Evolutionary conservation across 2,329 filamentous ascomycete species (phyloP), one percentile per base, ranked within the genome.

Genomic region (Chalaropsis ovoidea): DNA sequence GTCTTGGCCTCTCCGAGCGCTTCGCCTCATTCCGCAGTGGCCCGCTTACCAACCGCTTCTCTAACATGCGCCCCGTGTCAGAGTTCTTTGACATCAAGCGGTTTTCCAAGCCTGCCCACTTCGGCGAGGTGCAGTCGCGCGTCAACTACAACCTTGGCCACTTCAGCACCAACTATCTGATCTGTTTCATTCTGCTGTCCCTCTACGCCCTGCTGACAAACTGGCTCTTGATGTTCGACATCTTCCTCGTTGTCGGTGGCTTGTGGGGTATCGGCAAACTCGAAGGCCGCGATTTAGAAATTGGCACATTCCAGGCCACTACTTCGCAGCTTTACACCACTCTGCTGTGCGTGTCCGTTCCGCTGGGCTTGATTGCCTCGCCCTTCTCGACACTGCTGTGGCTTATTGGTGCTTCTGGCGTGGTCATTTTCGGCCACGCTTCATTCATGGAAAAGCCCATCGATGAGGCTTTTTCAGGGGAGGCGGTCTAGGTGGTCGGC

Each of bases 401-500:
- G 94, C 83, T 99, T 75, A 90, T 97, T 74, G 94, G 94, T 75
- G 94, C 94, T 72, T 93, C 89, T 71, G 92, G 90, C 75, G 90
- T 96, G 75, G 89, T 87, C 75, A 95, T 97, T 71, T 80, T 97
- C 70, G 94, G 94, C 77, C 94, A 99, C 79, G 94, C 94, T 71
- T 83, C 91, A 69, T 85, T 97, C 75, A 86, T 97, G 88, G 93
- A 97, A 76, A 96, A 96, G 84, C 93, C 93, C 68, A 96, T 97
- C 81, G 94, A 97, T 86, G 93, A 95, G 92, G 92, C 92, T 96
- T 99, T 99, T 96, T 96, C 93, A 83, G 94, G 95, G 92, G 94
- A 99, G 93, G 93, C 94, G 92, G 94, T 99, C 89, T 99, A 97
- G 86, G 84, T 95, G 92, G 92, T 97, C 94, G 93, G 90, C 93